Evolutionary conservation across 441 rosid species (phyloP), one percentile per base, ranked within the genome.

Genomic region (Lagerstroemia fauriei): DNA sequence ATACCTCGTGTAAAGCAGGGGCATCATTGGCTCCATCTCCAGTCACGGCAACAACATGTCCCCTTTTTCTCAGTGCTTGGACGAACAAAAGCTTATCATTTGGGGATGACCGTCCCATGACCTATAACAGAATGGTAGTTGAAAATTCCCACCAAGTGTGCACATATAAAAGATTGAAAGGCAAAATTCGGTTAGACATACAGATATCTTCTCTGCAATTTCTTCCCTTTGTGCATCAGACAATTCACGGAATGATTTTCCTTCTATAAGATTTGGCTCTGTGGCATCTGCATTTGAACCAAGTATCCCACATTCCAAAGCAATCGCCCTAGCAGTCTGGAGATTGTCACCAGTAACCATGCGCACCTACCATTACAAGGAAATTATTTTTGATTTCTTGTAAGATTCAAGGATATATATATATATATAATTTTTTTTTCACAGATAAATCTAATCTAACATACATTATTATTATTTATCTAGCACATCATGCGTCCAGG

Each of bases 21-120:
- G 98, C 98, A 87, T 96, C 99, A 90, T 95, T 96, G 82, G 99
- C 94, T 65, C 98, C 98, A 91, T 95, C 99, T 70, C 97, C 98
- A 75, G 98, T 97, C 50, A 97, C 99, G 82, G 96, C 99, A 76
- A 94, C 98, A 84, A 97, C 97, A 61, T 97, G 92, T 53, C 98
- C 97, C 84, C 78, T 90, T 88, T 83, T 92, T 85, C 82, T 92
- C 89, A 97, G 87, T 11, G 97, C 92, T 94, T 95, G 96, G 83
- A 97, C 99, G 34, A 96, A 92, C 78, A 96, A 89, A 86, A 96
- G 98, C 84, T 96, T 96, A 88, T 96, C 99, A 84, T 85, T 93
- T 4, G 99, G 99, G 65, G 98, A 93, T 74, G 99, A 96, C 69
- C 98, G 91, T 78, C 93, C 99, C 47, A 95, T 18, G 46, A 70